Evolutionary conservation across 1,284 basidiomycete species (phyloP), one percentile per base, ranked within the genome.

Genomic region (Trichosporon faecale): DNA sequence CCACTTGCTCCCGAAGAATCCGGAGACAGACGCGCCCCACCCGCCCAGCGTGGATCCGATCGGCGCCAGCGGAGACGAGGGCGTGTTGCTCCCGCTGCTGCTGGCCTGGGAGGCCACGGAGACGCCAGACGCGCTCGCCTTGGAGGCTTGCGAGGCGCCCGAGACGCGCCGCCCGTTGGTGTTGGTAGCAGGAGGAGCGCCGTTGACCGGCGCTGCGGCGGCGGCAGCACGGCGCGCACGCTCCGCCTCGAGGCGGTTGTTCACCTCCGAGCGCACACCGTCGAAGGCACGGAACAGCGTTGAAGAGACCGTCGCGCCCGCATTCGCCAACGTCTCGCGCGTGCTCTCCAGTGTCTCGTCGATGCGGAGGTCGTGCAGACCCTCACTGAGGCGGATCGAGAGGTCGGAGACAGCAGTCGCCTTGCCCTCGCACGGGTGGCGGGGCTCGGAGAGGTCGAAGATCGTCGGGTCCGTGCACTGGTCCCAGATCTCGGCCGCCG

Each of bases 371-470:
- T 96, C 94, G 79, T 96, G 93, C 35, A 97, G 88, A 1, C 94
- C 94, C 84, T 97, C 94, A 3, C 81, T 74, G 16, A 98, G 86
- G 6, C 94, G 89, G 8, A 97, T 86, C 14, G 94, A 91, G 44
- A 98, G 90, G 76, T 98, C 94, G 5, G 92, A 87, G 2, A 96
- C 91, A 1, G 93, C 89, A n/a, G 91, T 91, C 0, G 91, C 91
- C 79, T 91, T 92, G 74, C 93, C 91, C 70, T 89, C 91, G 79
- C 93, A 95, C 44, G 94, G 94, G 82, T 96, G 94, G 66, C 91
- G 86, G 57, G 94, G 92, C 81, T 98, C 95, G 68, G 94, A 87
- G 66, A 97, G 91, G 80, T 98, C 95, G 78, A 98, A 98, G 21
- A 97, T 83, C 73, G 92, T 85, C 2, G 92, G 90, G 81, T 97